Evolutionary conservation across 495 filamentous ascomycete species (phyloP), one percentile per base, ranked within the genome.

Genomic region (Podospora pseudoanserina): DNA sequence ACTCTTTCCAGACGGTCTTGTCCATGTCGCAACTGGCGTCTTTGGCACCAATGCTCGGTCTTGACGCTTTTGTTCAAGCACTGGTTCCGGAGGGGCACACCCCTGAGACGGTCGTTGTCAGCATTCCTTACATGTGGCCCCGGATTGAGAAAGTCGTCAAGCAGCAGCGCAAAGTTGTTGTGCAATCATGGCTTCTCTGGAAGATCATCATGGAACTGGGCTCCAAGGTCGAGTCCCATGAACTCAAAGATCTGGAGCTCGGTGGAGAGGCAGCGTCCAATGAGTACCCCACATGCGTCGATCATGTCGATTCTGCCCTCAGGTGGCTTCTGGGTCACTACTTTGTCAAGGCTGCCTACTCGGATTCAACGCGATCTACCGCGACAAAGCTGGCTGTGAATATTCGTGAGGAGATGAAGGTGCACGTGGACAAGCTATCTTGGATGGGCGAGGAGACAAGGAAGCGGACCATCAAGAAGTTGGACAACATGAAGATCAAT

Each of bases 401-500:
- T 67, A 90, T 92, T 76, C 90, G 88, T 73, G 80, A 82, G 67
- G 89, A 85, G 56, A 75, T 93, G 26, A 80, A 84, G 58, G 54
- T 78, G 27, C 84, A 88, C 9, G 74, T 93, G n/a, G 78, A 83
- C 13, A 32, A 76, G 20, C 83, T 88, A 6, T 75, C 79, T 18
- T 93, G 90, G 90, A 91, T 93, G 88, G 87, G 86, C 66, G 79
- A 87, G 7, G 84, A 86, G 56, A 86, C 90, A 28, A 84, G 86
- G 56, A 80, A 86, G 66, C 74, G 87, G 26, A 89, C 87, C 34
- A 86, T 86, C 57, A 76, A 89, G 67, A 93, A 93, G 74, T 87
- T 91, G 19, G 82, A 86, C 67, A 89, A 90, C 62, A 91, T 92
- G 68, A 78, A 86, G 34, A 88, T 91, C 75, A 91, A 92, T 72